Evolutionary conservation across 1,139 yeast species (phyloP).

Genomic region (Suhomyces anneliseae): DNA sequence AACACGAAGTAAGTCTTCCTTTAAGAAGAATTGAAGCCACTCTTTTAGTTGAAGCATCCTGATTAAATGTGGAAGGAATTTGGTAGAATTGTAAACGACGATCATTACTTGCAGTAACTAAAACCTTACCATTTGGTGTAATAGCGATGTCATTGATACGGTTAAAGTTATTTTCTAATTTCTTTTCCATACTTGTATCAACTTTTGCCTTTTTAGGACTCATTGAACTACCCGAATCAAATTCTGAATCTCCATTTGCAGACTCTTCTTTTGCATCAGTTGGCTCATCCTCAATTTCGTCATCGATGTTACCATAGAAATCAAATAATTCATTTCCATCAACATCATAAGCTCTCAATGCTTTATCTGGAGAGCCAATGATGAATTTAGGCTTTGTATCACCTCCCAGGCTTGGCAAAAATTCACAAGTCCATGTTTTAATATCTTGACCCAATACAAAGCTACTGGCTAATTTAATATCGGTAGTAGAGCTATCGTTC

Average conservation of each 20-base stretch:
- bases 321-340: conserved; percentile 45
- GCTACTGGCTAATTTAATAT: conserved; percentile 29
- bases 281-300: conserved; percentile 19
- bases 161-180: conserved; percentile 31
- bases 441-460: conserved; percentile 44
- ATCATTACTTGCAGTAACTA: conserved; percentile 66
- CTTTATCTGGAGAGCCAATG: conserved; percentile 78
- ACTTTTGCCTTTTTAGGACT: conserved; percentile 2
- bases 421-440: conserved; percentile 67
- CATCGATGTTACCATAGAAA: conserved; percentile 42
- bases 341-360: conserved; percentile 60
- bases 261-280: conserved; percentile 18
- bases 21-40: conserved; percentile 35
- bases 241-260: conserved; percentile 7
- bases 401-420: conserved; percentile 49
- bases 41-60: conserved; percentile 35
- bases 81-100: conserved; percentile 54
- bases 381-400: conserved; percentile 50
- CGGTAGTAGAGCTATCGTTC: conserved; percentile 13
- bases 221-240: background rate
- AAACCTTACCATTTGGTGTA: conserved; percentile 59
- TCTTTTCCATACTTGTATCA: conserved; percentile 9
- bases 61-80: conserved; percentile 38
- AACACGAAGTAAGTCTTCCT: conserved; percentile 44
- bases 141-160: conserved; percentile 68